Evolutionary conservation across 768 basidiomycete genomes (phyloP).

Genomic region (Kwoniella pini): DNA sequence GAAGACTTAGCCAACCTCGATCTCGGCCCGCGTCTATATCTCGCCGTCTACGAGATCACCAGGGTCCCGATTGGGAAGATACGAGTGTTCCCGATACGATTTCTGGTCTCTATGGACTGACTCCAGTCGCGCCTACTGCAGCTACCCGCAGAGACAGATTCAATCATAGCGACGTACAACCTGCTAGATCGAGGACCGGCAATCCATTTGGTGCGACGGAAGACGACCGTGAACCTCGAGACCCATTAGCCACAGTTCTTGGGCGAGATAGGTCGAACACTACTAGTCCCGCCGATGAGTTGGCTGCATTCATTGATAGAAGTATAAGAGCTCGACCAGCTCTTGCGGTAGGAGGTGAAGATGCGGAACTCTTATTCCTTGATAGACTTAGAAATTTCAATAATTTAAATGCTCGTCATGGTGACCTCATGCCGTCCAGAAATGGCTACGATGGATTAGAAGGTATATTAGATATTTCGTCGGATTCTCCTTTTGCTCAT

Average conservation of each 20-base stretch:
- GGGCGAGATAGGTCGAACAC: conserved; percentile 2
- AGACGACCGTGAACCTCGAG: not conserved
- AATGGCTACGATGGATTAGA: not conserved
- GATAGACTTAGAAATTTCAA: not conserved
- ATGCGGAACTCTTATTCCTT: conserved; percentile 7
- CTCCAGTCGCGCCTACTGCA: no score
- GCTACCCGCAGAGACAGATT: not conserved
- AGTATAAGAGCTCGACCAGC: not conserved
- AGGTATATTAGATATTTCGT: not conserved
- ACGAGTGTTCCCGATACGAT: not conserved
- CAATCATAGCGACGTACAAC: not conserved
- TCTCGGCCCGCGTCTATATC: conserved; percentile 7
- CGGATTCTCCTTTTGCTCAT: not conserved
- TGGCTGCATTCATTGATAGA: not conserved
- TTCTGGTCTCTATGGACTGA: not conserved
- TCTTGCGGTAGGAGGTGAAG: not conserved
- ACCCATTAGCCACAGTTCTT: not conserved
- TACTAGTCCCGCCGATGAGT: conserved; percentile 1
- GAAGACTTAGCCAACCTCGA: conserved; percentile 17
- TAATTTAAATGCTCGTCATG: not conserved
- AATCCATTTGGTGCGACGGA: not conserved
- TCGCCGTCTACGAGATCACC: conserved; percentile 9
- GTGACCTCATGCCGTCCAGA: not conserved
- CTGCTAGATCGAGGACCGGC: not conserved
- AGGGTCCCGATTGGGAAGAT: conserved; percentile 20